Percentiles rank a stretch among this genome's conserved stretches.
These are phyloP conservation scores for Aspergillus fijiensis DNA, from an alignment of 2,329 filamentous ascomycete species.

Conservation along the genomic window DNA sequence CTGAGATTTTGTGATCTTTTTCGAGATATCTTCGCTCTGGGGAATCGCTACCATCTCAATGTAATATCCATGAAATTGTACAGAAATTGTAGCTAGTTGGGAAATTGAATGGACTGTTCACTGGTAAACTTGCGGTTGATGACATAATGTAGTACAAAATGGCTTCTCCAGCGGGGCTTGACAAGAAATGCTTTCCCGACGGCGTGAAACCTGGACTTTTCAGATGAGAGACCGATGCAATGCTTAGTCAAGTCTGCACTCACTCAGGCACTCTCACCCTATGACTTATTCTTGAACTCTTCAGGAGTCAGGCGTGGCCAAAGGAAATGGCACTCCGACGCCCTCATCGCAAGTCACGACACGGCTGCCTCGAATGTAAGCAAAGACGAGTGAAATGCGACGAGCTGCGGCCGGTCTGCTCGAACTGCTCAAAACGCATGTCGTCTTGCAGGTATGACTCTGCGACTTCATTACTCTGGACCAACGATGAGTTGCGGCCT, in stretches of 20 bases:
- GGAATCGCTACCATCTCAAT: too few species aligned
- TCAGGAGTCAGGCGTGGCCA: background rate
- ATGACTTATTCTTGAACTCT: background rate
- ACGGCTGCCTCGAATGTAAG: conserved; percentile 38
- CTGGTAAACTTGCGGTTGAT: background rate
- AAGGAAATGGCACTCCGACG: conserved; percentile 32
- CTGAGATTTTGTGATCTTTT: too few species aligned
- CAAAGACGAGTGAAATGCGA: conserved; percentile 39
- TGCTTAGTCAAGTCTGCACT: background rate
- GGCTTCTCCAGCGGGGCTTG: background rate
- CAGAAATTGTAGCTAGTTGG: too few species aligned
- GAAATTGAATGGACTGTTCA: too few species aligned
- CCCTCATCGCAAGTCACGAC: conserved; percentile 38
- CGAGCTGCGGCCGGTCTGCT: conserved; percentile 32
- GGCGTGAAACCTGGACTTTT: background rate
- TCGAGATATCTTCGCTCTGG: too few species aligned
- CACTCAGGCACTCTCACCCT: background rate
- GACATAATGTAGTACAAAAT: conserved; percentile 5
- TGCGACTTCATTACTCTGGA: conserved; percentile 31
- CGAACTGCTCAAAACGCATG: conserved; percentile 34
- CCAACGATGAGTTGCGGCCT: conserved; percentile 27
- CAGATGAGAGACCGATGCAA: background rate
- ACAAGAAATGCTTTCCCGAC: background rate
- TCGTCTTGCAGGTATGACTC: conserved; percentile 36
- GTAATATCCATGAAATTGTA: too few species aligned